Conservation (phyloP, 1,284 basidiomycete species). For the Trametes versicolor region DNA sequence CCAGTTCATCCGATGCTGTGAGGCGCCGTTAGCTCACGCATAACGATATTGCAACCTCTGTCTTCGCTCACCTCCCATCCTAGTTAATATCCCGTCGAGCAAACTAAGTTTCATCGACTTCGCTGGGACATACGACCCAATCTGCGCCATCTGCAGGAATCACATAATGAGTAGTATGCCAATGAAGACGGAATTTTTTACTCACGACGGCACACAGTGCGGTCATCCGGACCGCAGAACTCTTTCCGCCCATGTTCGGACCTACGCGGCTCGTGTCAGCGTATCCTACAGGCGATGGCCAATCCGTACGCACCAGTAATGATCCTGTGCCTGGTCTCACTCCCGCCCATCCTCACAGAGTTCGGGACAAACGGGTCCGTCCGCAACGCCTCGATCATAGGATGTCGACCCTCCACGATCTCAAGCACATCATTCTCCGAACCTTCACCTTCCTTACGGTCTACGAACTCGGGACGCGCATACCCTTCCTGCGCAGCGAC, state of each 20-base stretch:
- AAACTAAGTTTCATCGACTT: conserved; percentile 75
- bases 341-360: conserved; percentile 64
- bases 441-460: conserved; percentile 36
- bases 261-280: not conserved
- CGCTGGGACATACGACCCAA: conserved; percentile 84
- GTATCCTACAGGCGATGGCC: not conserved
- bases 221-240: conserved; percentile 79
- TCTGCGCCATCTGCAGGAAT: conserved; percentile 50
- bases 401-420: conserved; percentile 80
- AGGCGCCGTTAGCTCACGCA: not conserved
- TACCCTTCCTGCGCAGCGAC: conserved; percentile 82
- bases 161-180: not conserved
- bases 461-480: conserved; percentile 70
- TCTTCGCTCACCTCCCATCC: conserved; percentile 77
- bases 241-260: conserved; percentile 86
- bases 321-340: conserved; percentile 69
- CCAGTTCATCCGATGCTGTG: conserved; percentile 86
- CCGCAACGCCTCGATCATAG: conserved; percentile 82
- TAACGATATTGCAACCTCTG: not conserved
- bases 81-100: conserved; percentile 86
- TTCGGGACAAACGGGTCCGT: conserved; percentile 87
- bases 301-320: conserved; percentile 68
- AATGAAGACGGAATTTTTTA: conserved; percentile 30
- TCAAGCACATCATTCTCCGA: conserved; percentile 60
- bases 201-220: conserved; percentile 74